A percentile compares a stretch with the other conserved stretches of the same genome.
Conservation (phyloP, 306 rosid genomes). For the Glycyrrhiza uralensis region DNA sequence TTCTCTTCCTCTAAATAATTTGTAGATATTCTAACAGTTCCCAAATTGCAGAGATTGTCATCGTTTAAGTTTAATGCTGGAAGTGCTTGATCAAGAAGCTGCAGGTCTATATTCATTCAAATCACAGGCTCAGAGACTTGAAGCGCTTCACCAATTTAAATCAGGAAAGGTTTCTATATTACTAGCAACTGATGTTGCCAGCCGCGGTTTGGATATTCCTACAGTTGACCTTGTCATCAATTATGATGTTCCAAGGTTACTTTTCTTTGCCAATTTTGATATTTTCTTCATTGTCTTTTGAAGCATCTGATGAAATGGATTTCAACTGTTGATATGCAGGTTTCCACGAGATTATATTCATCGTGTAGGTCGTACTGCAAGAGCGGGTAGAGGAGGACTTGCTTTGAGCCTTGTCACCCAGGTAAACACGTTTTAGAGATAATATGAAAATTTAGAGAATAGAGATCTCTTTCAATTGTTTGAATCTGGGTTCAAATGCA, state of each 20-base stretch:
- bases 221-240: conserved; percentile 90
- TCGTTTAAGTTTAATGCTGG: conserved; percentile 65
- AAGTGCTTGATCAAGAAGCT: conserved; percentile 70
- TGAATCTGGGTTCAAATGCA: not conserved
- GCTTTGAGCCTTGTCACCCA: conserved; percentile 73
- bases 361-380: conserved; percentile 93
- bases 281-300: not conserved
- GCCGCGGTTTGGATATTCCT: conserved; percentile 92
- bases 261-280: conserved; percentile 2
- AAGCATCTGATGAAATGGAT: conserved; percentile 9
- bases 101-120: conserved; percentile 76
- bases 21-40: conserved; percentile 13
- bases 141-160: conserved; percentile 76
- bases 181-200: conserved; percentile 92
- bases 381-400: conserved; percentile 92
- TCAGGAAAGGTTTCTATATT: conserved; percentile 73
- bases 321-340: conserved; percentile 44
- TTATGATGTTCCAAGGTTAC: conserved; percentile 84
- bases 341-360: conserved; percentile 79
- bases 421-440: conserved; percentile 37
- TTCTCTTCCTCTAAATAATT: not conserved
- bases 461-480: conserved; percentile 4
- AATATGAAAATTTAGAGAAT: not conserved
- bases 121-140: conserved; percentile 76
- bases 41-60: conserved; percentile 71